phyloP scores from a whole-genome alignment of 169 alveolate genomes.

The Eimeria acervulina region DNA sequence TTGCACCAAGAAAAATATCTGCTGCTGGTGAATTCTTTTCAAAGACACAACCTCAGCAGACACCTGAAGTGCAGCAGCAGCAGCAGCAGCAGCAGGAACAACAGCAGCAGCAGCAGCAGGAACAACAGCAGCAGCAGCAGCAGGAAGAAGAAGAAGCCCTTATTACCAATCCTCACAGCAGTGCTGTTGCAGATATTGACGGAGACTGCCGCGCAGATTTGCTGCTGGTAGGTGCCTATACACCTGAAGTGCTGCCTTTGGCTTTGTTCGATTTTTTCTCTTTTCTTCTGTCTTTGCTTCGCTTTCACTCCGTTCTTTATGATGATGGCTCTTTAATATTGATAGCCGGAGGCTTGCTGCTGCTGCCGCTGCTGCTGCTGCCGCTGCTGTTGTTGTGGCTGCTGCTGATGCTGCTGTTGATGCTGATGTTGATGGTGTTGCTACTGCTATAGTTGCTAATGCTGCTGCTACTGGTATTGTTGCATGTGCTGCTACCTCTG shows the following conservation, averaged over 20 bases:
- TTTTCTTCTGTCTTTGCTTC: neutral
- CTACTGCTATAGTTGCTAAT: neutral
- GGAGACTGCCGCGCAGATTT: slow-evolving; percentile 78
- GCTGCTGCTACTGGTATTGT: neutral
- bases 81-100: slow-evolving; percentile 37
- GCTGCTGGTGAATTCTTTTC: neutral
- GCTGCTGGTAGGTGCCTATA: slow-evolving; percentile 9
- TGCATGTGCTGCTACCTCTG: neutral
- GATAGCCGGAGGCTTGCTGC: neutral
- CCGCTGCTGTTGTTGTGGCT: neutral
- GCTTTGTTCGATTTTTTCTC: neutral
- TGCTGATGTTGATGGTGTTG: neutral
- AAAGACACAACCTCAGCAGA: neutral
- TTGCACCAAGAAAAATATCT: neutral
- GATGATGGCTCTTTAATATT: neutral
- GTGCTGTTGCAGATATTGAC: slow-evolving; percentile 60
- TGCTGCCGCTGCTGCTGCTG: slow-evolving; percentile 65
- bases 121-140: slow-evolving; percentile 49
- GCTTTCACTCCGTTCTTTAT: neutral
- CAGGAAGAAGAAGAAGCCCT: neutral
- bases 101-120: slow-evolving; percentile 54
- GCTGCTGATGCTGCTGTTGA: slow-evolving; percentile 26
- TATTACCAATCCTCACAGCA: slow-evolving; percentile 67
- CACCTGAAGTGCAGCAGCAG: neutral
- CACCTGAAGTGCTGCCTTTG: neutral